phyloP scores from a whole-genome alignment of 1,139 yeast species.

The Lodderomyces jiufengensis region DNA sequence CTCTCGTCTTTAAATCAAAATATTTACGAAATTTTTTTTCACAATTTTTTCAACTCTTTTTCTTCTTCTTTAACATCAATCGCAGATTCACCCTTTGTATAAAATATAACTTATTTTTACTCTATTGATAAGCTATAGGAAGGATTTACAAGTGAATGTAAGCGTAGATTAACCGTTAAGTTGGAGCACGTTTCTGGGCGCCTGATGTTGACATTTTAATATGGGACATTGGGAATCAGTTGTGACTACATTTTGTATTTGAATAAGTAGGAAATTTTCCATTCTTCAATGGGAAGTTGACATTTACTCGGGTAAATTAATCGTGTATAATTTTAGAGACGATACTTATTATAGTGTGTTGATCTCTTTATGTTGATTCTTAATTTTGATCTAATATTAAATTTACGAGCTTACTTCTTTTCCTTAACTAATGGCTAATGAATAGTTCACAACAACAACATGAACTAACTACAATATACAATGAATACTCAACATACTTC shows the following conservation, averaged over 20 bases:
- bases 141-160: constrained; percentile 27
- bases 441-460: constrained; percentile 15
- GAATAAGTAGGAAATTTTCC: not conserved
- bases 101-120: constrained; percentile 19
- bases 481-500: constrained; percentile 30
- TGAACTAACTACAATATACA: constrained; percentile 24
- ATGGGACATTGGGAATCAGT: constrained; percentile 56
- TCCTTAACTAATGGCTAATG: no score
- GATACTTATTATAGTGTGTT: no score
- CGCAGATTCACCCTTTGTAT: constrained; percentile 41
- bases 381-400: no score
- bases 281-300: no score
- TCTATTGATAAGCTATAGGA: constrained; percentile 15
- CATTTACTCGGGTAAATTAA: no score
- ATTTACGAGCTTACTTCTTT: no score
- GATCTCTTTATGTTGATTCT: no score
- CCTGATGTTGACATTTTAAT: constrained; percentile 46
- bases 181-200: constrained; percentile 58
- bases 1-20: not conserved
- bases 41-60: constrained; percentile 2
- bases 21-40: not conserved
- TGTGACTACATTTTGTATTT: constrained; percentile 40
- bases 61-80: constrained; percentile 36
- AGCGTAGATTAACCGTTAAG: constrained; percentile 41
- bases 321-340: no score